A percentile compares a stretch with the other conserved stretches of the same genome.
These are phyloP conservation scores for Geotrichum europaeum DNA, from an alignment of 1,139 yeast species.

Conservation along the genomic window DNA sequence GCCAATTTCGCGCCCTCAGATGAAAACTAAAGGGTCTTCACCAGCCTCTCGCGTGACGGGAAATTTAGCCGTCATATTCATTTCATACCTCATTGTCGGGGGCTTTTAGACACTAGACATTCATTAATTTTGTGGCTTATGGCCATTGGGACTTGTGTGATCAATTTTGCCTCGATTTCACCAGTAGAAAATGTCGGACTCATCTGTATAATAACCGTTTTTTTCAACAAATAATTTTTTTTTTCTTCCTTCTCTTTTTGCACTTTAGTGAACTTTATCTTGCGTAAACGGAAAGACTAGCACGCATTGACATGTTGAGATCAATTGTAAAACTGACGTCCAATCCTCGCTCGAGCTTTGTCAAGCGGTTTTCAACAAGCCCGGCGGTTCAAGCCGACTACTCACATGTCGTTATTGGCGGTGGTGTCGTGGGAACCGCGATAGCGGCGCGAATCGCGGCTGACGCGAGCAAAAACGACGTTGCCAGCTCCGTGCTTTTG, in stretches of 20 bases:
- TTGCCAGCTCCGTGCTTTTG: slow-evolving; percentile 49
- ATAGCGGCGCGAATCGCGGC: slow-evolving; percentile 63
- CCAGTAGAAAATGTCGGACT: neutral
- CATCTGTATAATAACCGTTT: neutral
- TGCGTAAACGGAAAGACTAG: neutral
- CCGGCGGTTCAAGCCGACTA: slow-evolving; percentile 41
- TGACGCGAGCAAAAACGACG: slow-evolving; percentile 21
- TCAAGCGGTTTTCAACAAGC: slow-evolving; percentile 12
- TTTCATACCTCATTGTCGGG: neutral
- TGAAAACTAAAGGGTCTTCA: neutral
- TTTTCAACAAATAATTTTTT: neutral
- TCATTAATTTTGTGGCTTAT: neutral
- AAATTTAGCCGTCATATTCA: neutral
- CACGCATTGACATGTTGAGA: neutral
- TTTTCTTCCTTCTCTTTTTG: neutral
- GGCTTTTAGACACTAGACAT: neutral
- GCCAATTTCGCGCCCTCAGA: neutral
- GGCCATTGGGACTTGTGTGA: neutral
- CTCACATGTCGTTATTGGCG: slow-evolving; percentile 79
- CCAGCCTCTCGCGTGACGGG: neutral
- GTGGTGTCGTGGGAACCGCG: slow-evolving; percentile 83
- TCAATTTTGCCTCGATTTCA: neutral
- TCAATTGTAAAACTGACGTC: neutral
- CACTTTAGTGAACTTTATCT: neutral
- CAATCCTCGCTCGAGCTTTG: neutral